Conservation (phyloP, 2,329 filamentous ascomycete species). For the Sordariomycetes sp. region DNA sequence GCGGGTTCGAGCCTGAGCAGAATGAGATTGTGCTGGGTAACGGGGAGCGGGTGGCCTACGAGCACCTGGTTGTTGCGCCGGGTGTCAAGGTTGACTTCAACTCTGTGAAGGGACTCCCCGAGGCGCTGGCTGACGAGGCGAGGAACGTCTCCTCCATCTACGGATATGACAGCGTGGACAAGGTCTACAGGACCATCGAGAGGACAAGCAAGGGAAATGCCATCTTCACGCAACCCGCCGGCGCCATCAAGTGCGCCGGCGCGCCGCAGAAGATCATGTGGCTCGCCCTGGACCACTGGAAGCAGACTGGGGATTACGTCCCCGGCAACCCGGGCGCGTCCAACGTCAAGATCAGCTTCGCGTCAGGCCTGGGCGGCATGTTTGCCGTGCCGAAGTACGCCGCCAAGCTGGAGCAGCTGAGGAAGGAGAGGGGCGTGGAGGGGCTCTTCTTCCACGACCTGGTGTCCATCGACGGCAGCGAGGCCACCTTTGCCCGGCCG, state of each 20-base stretch:
- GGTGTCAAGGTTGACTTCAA: constrained; percentile 42
- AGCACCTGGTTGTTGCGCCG: constrained; percentile 55
- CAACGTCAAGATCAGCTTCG: constrained; percentile 42
- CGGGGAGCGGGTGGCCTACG: constrained; percentile 49
- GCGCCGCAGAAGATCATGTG: constrained; percentile 55
- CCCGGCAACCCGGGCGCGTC: constrained; percentile 25
- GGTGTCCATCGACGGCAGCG: constrained; percentile 40
- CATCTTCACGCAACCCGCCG: constrained; percentile 51
- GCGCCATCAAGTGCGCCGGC: constrained; percentile 51
- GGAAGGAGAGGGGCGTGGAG: constrained; percentile 45
- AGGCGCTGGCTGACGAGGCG: constrained; percentile 39
- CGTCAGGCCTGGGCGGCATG: constrained; percentile 46
- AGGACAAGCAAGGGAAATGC: constrained; percentile 39
- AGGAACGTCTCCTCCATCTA: constrained; percentile 48
- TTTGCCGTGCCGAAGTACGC: constrained; percentile 54
- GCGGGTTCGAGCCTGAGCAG: constrained; percentile 41
- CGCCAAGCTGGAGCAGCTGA: constrained; percentile 40
- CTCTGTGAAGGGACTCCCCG: constrained; percentile 44
- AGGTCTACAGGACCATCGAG: constrained; percentile 39
- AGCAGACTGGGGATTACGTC: constrained; percentile 39
- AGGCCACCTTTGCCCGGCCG: constrained; percentile 36
- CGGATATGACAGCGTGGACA: constrained; percentile 44
- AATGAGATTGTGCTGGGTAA: constrained; percentile 46
- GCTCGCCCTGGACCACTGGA: constrained; percentile 52
- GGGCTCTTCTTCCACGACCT: constrained; percentile 51